Evolutionary conservation across 2,329 filamentous ascomycete genomes (phyloP).

Genomic region (Penicillium sp.): DNA sequence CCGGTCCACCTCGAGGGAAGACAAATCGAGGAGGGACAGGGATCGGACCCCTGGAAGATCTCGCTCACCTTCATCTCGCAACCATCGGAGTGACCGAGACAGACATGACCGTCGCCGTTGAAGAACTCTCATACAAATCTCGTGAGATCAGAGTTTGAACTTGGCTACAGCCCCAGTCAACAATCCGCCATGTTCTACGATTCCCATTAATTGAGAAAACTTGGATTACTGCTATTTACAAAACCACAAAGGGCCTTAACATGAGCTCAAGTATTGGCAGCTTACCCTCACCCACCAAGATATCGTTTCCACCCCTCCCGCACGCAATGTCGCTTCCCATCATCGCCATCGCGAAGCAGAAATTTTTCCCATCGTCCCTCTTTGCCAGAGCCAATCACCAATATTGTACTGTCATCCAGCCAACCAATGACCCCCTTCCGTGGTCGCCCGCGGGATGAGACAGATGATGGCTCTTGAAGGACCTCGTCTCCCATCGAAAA

Average conservation of each 20-base stretch:
- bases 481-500: constrained; percentile 84
- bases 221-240: background rate
- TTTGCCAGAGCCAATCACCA: constrained; percentile 77
- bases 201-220: too few relatives aligned
- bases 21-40: constrained; percentile 34
- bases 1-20: constrained; percentile 31
- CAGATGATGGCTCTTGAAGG: constrained; percentile 43
- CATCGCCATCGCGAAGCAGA: constrained; percentile 67
- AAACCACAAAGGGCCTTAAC: background rate
- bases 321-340: constrained; percentile 68
- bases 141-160: constrained; percentile 7
- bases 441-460: constrained; percentile 61
- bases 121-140: constrained; percentile 8
- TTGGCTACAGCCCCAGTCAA: too few relatives aligned
- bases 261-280: background rate
- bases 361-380: constrained; percentile 91
- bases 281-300: constrained; percentile 49
- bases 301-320: constrained; percentile 85
- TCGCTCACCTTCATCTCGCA: constrained; percentile 33
- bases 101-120: constrained; percentile 38
- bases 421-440: constrained; percentile 87
- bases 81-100: constrained; percentile 31
- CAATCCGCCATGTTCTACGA: background rate
- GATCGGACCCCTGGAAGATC: constrained; percentile 33
- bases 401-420: constrained; percentile 72